These are phyloP conservation scores for Pseudoturritis turrita DNA, from an alignment of 345 rosid species.

Conservation along the genomic window DNA sequence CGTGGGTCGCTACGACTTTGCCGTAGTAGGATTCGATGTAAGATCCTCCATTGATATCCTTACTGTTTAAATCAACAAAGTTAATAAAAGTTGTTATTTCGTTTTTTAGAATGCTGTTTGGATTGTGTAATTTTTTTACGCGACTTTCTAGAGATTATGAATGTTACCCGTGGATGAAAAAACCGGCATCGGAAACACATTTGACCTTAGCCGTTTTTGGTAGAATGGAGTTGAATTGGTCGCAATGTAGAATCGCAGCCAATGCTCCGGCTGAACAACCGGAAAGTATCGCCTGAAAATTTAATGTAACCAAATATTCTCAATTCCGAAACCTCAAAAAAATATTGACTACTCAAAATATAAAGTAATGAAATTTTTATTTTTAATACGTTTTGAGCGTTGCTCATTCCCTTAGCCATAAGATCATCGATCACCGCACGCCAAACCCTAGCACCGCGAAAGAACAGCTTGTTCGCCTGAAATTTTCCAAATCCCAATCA, in stretches of 20 bases:
- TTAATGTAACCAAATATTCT: not conserved
- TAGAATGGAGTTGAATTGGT: slow-evolving; percentile 60
- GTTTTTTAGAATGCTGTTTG: not conserved
- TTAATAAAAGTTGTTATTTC: not conserved
- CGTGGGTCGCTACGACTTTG: slow-evolving; percentile 72
- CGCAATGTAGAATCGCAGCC: slow-evolving; percentile 84
- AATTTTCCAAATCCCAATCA: slow-evolving; percentile 16
- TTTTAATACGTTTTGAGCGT: slow-evolving; percentile 62
- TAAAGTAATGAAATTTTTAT: not conserved
- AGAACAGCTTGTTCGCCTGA: slow-evolving; percentile 70
- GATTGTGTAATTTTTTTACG: not conserved
- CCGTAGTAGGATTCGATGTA: slow-evolving; percentile 54
- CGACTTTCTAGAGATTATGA: not conserved
- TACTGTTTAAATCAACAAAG: slow-evolving; percentile 39
- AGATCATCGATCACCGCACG: slow-evolving; percentile 73
- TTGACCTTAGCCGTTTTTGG: slow-evolving; percentile 68
- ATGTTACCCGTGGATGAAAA: slow-evolving; percentile 77
- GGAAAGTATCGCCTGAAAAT: slow-evolving; percentile 73
- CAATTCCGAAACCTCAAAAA: not conserved
- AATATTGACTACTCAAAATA: not conserved
- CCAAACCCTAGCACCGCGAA: slow-evolving; percentile 84
- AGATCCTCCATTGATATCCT: slow-evolving; percentile 64
- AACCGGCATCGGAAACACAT: slow-evolving; percentile 95
- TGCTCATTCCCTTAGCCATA: slow-evolving; percentile 75
- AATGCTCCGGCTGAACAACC: slow-evolving; percentile 99